Evolutionary conservation across 2,329 filamentous ascomycete species (phyloP).

Genomic region (Cercospora sp.): DNA sequence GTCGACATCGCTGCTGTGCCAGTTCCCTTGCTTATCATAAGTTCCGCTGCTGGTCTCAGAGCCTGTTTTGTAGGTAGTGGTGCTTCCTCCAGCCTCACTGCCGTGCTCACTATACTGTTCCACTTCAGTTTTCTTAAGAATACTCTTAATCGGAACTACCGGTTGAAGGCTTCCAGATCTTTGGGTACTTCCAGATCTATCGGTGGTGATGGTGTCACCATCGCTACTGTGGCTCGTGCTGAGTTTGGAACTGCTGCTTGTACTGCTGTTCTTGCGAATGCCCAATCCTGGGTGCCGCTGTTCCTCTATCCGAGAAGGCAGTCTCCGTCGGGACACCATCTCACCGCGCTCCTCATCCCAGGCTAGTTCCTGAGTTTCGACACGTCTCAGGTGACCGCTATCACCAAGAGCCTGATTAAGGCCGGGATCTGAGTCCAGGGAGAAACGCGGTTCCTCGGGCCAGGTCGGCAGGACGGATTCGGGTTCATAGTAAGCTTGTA

Average conservation of each 20-base stretch:
- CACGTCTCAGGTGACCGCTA: neutral
- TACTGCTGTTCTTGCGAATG: neutral
- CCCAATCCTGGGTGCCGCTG: constrained; percentile 12
- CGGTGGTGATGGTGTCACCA: neutral
- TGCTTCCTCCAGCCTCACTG: constrained; percentile 25
- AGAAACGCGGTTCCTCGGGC: constrained; percentile 23
- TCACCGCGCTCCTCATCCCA: constrained; percentile 5
- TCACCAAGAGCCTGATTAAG: constrained; percentile 2
- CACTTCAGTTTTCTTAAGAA: constrained; percentile 22
- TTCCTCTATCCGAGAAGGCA: constrained; percentile 5
- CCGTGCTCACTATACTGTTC: constrained; percentile 36
- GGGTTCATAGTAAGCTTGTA: constrained; percentile 14
- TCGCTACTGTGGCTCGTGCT: neutral
- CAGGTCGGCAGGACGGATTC: neutral
- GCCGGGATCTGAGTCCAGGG: constrained; percentile 11
- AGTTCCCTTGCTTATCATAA: constrained; percentile 32
- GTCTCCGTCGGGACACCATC: neutral
- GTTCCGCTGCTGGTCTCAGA: constrained; percentile 21
- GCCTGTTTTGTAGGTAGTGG: constrained; percentile 28
- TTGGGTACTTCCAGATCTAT: neutral
- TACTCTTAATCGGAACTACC: constrained; percentile 17
- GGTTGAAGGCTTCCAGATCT: neutral
- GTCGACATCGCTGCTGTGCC: constrained; percentile 45
- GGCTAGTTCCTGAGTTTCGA: constrained; percentile 1
- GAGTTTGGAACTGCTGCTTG: neutral